phyloP scores from a whole-genome alignment of 2,329 filamentous ascomycete species.

The Fusarium newnesense region DNA sequence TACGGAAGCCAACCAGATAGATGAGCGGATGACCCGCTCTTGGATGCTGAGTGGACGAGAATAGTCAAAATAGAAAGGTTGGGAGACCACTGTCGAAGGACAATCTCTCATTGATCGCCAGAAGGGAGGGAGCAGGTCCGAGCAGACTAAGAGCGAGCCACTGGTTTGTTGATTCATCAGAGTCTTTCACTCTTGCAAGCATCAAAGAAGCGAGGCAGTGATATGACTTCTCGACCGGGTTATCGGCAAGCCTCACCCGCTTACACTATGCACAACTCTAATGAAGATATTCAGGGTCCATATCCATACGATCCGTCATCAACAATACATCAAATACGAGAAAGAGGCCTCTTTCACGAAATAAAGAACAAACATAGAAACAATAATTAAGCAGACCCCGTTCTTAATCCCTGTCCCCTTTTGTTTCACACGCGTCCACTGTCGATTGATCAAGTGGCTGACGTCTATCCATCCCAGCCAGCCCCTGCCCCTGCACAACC shows the following conservation, averaged over 20 bases:
- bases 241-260: conserved; percentile 1
- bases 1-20: conserved; percentile 38
- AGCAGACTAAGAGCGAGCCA: neutral
- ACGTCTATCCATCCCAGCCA: neutral
- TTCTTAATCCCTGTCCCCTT: neutral
- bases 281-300: conserved; percentile 32
- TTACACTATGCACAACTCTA: conserved; percentile 3
- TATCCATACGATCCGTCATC: neutral
- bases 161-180: neutral
- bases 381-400: conserved; percentile 14
- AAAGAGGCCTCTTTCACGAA: conserved; percentile 27
- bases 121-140: neutral
- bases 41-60: neutral
- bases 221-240: neutral
- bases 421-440: conserved; percentile 30
- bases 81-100: neutral
- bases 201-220: neutral
- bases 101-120: neutral
- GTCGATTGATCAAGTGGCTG: conserved; percentile 28
- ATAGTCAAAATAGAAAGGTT: conserved; percentile 11
- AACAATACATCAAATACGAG: conserved; percentile 18
- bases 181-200: neutral
- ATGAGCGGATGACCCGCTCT: conserved; percentile 25
- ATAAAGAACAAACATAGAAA: conserved; percentile 24
- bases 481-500: conserved; percentile 23